Evolutionary conservation across 192 early-diverging fungal genomes (phyloP).

Genomic region (Coemansia sp.): DNA sequence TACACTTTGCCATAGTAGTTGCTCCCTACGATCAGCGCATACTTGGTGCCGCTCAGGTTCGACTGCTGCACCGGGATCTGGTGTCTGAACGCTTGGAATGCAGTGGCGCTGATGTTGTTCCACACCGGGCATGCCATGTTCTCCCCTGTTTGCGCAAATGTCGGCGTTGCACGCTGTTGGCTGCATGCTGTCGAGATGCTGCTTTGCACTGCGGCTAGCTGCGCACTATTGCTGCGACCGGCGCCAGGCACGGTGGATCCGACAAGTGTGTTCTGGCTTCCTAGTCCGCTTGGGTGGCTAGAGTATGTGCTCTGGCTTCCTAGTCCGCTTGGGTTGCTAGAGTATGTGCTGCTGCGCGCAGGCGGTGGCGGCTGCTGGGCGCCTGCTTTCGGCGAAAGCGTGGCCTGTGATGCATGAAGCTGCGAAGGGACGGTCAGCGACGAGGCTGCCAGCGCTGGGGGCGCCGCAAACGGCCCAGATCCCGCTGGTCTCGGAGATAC

Average conservation of each 20-base stretch:
- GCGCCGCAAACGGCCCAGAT: neutral
- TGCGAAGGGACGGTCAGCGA: constrained; percentile 5
- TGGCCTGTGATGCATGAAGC: constrained; percentile 16
- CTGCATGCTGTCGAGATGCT: neutral
- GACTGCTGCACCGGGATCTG: constrained; percentile 35
- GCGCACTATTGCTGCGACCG: neutral
- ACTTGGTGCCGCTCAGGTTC: constrained; percentile 42
- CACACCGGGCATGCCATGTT: constrained; percentile 25
- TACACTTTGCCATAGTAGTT: constrained; percentile 59
- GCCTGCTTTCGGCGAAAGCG: neutral
- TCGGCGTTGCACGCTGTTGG: constrained; percentile 7
- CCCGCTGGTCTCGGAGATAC: constrained; percentile 4
- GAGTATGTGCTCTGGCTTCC: constrained; percentile 6
- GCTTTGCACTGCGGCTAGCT: neutral
- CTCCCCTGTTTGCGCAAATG: constrained; percentile 13
- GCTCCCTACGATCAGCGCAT: constrained; percentile 61
- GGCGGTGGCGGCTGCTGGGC: neutral
- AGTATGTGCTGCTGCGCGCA: constrained; percentile 3
- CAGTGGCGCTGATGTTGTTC: constrained; percentile 28
- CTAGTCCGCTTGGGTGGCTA: too few species aligned
- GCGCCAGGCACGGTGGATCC: constrained; percentile 4
- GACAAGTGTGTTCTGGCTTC: constrained; percentile 10
- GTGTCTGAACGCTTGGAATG: constrained; percentile 40
- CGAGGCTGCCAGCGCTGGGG: constrained; percentile 12
- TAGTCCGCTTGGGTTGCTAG: neutral